Evolutionary conservation across 1,139 yeast genomes (phyloP), one percentile per base, ranked within the genome.

Genomic region (Taiozyma onychis): DNA sequence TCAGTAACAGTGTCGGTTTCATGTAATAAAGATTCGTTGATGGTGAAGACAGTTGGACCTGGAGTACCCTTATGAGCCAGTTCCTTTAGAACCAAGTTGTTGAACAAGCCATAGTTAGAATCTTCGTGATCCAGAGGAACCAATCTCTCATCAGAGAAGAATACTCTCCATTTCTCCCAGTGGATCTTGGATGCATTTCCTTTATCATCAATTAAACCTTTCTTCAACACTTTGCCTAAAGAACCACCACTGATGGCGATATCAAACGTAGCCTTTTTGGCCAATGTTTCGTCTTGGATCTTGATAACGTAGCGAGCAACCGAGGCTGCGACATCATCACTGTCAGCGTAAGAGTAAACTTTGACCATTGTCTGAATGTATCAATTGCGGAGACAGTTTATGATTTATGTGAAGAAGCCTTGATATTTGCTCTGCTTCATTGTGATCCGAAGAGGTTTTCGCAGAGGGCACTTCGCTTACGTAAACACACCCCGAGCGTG

Each of bases 111-210:
- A 66, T 85, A 93, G 69, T 95, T 95, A 50, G 96, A 86, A 64
- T 91, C 97, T 2, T 81, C 80, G 53, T 88, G 82, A 52, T 80
- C 85, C 59, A 90, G 83, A 45, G 97, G 95, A 45, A 95, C 99
- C 55, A 93, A 74, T 67, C 99, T 81, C 73, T 95, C 99, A 69
- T 95, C 99, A 44, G 97, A 96, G 72, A 95, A 93, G 70, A 85
- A 95, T 49, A 95, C 80, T 62, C 88, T 95, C 99, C 99, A 95
- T 64, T 83, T 83, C 51, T 78, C 80, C 97, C 98, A 93, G 59
- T 83, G 83, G 47, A 91, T 80, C 50, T 75, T 69, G 1, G 70
- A 53, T 9, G 74, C 71, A 44, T 76, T 65, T n/a, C 68, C 72
- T 32, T 67, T 49, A 62, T 87, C 77, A 54, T 80, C 82, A 51